Evolutionary conservation across 441 rosid species (phyloP), one percentile per base, ranked within the genome.

Genomic region (Mallotus repandus): DNA sequence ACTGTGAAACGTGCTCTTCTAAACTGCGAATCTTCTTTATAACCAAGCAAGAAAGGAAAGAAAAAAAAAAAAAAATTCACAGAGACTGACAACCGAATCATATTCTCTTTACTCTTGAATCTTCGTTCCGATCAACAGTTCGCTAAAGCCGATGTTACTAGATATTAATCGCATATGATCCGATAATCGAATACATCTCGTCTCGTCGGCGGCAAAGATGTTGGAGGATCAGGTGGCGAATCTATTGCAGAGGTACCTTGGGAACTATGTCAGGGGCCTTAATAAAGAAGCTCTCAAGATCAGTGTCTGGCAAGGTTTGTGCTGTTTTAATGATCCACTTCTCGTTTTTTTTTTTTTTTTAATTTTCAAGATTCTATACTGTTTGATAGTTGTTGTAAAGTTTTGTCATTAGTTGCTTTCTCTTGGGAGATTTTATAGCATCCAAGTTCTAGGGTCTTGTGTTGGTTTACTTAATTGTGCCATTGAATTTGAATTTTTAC

Each of bases 171-270:
- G 19, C n/a, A 61, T 13, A 50, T 75, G 75, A 76, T 46, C 19
- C 61, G 49, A 72, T 46, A 58, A 68, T 60, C 68, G 10, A 55
- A 43, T 58, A 38, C 7, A n/a, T 43, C 13, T 4, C 22, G 3
- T 70, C 68, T 68, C 11, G 41, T 13, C 29, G 54, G 2, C 64
- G 49, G 13, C 45, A 86, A 55, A 80, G 86, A 96, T 93, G 99
- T 86, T 96, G 94, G 97, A 93, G 86, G 99, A 96, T 89, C 97
- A 96, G 77, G 98, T 96, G 48, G 94, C 98, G 66, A 76, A 87
- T 75, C 85, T 96, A 83, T 82, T 93, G 73, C 97, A 96, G 85
- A 82, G 87, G 79, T 96, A 89, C 80, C 77, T 96, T 74, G 99
- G 99, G 57, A 96, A 93, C 72, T 96, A 96, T 63, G 97, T 96